Evolutionary conservation across 177 flowering plant species (phyloP).

Genomic region (Telopea speciosissima): DNA sequence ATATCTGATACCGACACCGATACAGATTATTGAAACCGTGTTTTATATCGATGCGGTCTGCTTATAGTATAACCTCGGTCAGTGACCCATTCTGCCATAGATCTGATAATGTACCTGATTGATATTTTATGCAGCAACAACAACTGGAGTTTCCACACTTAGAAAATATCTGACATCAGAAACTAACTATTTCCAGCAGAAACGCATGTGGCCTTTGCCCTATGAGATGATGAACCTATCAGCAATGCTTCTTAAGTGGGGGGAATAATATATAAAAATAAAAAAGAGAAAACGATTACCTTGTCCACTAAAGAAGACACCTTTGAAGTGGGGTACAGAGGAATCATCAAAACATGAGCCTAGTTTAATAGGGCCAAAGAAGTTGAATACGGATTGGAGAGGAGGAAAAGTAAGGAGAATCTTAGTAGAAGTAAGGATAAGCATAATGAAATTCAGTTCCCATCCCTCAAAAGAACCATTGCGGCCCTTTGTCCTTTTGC

Average conservation of each 20-base stretch:
- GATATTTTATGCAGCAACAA: not conserved
- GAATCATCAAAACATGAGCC: not conserved
- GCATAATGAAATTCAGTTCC: conserved; percentile 35
- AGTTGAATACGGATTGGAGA: too few relatives aligned
- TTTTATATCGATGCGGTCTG: not conserved
- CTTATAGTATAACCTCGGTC: not conserved
- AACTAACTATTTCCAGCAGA: not conserved
- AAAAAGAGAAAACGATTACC: not conserved
- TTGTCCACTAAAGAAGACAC: not conserved
- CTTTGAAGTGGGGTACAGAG: not conserved
- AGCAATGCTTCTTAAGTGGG: not conserved
- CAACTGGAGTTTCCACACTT: not conserved
- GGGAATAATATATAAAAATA: not conserved
- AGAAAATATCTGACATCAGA: not conserved
- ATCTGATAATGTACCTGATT: not conserved
- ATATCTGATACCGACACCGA: too few relatives aligned
- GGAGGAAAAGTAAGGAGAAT: not conserved
- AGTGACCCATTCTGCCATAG: not conserved
- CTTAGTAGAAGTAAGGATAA: conserved; percentile 30
- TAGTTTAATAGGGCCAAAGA: not conserved
- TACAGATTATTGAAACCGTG: too few relatives aligned
- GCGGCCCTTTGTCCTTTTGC: conserved; percentile 48
- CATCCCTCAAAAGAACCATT: conserved; percentile 22
- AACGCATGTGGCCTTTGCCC: too few relatives aligned
- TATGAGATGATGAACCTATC: not conserved